Evolutionary conservation across 805 yeast genomes (phyloP).

Genomic region (Wickerhamiella allomyrinae): DNA sequence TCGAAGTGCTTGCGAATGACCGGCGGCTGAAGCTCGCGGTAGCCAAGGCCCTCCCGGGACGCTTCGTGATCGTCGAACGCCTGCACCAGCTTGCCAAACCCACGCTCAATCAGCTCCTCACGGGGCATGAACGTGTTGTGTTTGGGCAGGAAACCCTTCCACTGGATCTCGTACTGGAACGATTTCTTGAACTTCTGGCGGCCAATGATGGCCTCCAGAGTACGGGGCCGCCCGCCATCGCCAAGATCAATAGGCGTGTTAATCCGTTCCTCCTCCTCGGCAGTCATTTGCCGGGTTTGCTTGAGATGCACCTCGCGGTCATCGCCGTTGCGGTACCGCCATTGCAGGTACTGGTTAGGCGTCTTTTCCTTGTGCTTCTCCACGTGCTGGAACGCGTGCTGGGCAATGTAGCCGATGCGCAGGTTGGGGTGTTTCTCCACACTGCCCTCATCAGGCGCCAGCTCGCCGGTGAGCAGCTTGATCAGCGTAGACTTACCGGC

Average conservation of each 20-base stretch:
- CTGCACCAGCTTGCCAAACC: constrained; percentile 82
- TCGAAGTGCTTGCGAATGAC: constrained; percentile 94
- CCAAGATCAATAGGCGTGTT: constrained; percentile 60
- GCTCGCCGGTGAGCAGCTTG: constrained; percentile 97
- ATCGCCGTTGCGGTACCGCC: constrained; percentile 97
- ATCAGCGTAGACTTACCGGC: constrained; percentile 99
- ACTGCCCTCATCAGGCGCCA: constrained; percentile 70
- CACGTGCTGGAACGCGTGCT: constrained; percentile 94
- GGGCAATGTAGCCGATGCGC: constrained; percentile 97
- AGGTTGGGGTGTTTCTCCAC: constrained; percentile 97
- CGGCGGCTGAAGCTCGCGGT: constrained; percentile 82
- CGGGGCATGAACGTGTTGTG: constrained; percentile 88
- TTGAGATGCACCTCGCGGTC: constrained; percentile 92
- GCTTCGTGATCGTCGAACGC: constrained; percentile 98
- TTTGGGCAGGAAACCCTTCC: constrained; percentile 86
- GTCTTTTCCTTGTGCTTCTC: constrained; percentile 96
- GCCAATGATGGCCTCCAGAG: constrained; percentile 88
- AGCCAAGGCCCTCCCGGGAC: constrained; percentile 96
- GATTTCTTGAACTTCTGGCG: constrained; percentile 93
- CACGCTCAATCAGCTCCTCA: constrained; percentile 65
- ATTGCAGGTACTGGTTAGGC: constrained; percentile 92
- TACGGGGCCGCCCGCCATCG: constrained; percentile 81
- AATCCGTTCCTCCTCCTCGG: constrained; percentile 65
- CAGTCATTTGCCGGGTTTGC: constrained; percentile 79
- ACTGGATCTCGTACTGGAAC: constrained; percentile 92